Evolutionary conservation across 495 filamentous ascomycete species (phyloP), one percentile per base, ranked within the genome.

Genomic region (Achaetomiella virescens): DNA sequence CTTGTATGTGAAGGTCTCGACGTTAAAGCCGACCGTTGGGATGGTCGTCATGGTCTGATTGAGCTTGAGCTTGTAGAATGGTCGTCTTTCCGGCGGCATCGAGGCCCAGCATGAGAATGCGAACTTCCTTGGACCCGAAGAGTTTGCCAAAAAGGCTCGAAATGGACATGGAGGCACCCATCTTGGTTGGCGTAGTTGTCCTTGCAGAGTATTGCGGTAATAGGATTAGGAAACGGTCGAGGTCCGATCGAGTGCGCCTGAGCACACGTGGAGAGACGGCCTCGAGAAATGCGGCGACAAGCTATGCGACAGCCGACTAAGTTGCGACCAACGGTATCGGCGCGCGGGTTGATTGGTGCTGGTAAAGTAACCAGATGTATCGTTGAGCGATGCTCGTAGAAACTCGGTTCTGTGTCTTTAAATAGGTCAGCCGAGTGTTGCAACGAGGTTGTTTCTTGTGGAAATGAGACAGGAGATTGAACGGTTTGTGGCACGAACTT

Each of bases 41-140:
- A 99, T 97, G n/a, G 95, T 97, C 45, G 95, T 97, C 62, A 99
- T 91, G 62, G 95, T 88, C 72, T 96, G 91, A 70, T 95, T 90
- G 59, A 97, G 84, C 81, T 97, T 97, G 69, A 98, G 82, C 80
- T 96, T 96, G 82, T 98, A 98, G n/a, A 98, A 98, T 98, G 35
- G 93, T 98, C 22, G 93, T 98, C 81, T 98, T 98, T 73, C 93
- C 93, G 52, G 93, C 93, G 61, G 93, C 93, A 74, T 98, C 93
- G 53, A 98, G 82, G 52, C 93, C 93, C 68, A 98, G 79, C 93
- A 98, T 98, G 63, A 98, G 77, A 70, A 98, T 83, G 60, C 93
- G 86, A 88, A 98, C 96, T 74, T 98, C 95, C 77, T 95, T 95
- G 48, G 91, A 93, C 73, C 93, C 95, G 74, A 97, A 97, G 71